Base-by-base conservation (phyloP, 1,284 basidiomycete genomes). In the Cerrena zonata region DNA sequence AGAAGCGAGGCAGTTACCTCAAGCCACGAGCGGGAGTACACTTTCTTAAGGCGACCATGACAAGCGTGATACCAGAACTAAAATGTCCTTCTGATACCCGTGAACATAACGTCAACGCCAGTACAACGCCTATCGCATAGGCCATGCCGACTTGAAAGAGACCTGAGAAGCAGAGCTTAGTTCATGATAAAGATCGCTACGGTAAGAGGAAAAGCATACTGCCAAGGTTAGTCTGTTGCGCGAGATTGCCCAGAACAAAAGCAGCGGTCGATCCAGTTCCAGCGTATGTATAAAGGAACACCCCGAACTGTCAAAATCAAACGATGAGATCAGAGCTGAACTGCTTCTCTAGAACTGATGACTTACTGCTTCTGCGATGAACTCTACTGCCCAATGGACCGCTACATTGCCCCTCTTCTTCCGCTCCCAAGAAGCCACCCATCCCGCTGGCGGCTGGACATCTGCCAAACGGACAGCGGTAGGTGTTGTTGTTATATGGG, bases 31-130 rank as follows among this genome's bases (percentile, higher is more conserved):
- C 55, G 19, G 68, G 58, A 0, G 85, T 79, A 58, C 86, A 83
- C 0, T 74, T 73, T 42, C 68, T 72, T 69, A 79, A 80, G 11
- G 84, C 22, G n/a, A 75, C 65, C 48, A 76, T 69, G 5, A 74
- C 65, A 46, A 86, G 69, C 7, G 85, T 83, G 27, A 87, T 69
- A 47, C 74, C 70, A 18, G 83, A 81, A 59, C 76, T 82, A 63
- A 86, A 78, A 59, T 86, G 82, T 5, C 83, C 81, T 11, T 78
- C 79, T 13, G 83, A 86, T 2, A 80, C 77, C 4, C 75, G 59
- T 25, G 65, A 65, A 54, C 75, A 79, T 19, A 82, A 65, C 52
- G 50, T 23, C 27, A 25, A 22, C 13, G 85, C 84, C 43, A 86
- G 72, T 12, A 80, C 62, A 54, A 86, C 78, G 38, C 85, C 85